Conservation (phyloP, 352 stramenopile genomes). For the Elongisporangium senticosum region DNA sequence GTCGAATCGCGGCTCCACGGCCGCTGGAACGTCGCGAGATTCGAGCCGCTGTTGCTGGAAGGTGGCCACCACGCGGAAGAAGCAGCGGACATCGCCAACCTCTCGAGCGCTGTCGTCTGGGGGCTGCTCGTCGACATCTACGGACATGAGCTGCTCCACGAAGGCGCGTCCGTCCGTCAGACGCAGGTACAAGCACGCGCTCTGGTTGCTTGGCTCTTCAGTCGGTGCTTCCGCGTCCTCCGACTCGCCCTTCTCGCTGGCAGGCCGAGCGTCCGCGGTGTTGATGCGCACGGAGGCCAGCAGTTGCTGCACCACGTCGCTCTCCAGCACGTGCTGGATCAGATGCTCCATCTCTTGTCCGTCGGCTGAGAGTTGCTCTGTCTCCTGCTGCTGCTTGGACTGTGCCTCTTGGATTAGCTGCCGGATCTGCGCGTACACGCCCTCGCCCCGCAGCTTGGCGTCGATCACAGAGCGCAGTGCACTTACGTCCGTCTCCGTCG, state of each 20-base stretch:
- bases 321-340: constrained; percentile 61
- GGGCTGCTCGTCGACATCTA: constrained; percentile 14
- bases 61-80: constrained; percentile 44
- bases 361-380: constrained; percentile 9
- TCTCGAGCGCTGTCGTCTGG: constrained; percentile 16
- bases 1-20: constrained; percentile 64
- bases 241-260: constrained; percentile 6
- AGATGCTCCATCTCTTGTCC: constrained; percentile 20
- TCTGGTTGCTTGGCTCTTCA: constrained; percentile 7
- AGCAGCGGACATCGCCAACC: constrained; percentile 34
- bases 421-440: constrained; percentile 73
- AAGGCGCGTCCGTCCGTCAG: constrained; percentile 61
- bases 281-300: constrained; percentile 37
- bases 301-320: constrained; percentile 69
- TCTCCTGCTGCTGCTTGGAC: constrained; percentile 8
- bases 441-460: constrained; percentile 64
- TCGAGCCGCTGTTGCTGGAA: constrained; percentile 55
- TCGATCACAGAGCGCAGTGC: constrained; percentile 61
- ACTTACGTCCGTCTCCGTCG: constrained; percentile 25
- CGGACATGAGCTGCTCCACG: constrained; percentile 54
- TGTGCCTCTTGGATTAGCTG: constrained; percentile 31
- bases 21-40: constrained; percentile 38
- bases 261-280: background rate
- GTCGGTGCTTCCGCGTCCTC: background rate
- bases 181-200: constrained; percentile 42